phyloP scores from a whole-genome alignment of 176 grass and related monocot genomes.

The Musa troglodytarum region DNA sequence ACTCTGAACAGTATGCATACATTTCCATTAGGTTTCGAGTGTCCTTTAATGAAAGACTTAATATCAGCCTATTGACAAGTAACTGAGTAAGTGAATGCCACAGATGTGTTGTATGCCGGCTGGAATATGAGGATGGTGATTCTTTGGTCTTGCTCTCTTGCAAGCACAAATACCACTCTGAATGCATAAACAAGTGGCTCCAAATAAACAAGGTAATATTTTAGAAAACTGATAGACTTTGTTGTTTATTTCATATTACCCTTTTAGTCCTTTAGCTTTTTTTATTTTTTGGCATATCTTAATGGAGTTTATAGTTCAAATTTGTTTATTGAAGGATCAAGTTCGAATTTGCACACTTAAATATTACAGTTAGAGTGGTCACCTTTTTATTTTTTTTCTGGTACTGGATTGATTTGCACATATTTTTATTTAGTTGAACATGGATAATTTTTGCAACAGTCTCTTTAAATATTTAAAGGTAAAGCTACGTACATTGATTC shows the following conservation, averaged over 20 bases:
- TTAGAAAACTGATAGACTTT: background rate
- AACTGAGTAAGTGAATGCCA: constrained; percentile 24
- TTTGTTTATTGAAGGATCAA: background rate
- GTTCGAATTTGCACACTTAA: background rate
- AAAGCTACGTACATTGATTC: no score
- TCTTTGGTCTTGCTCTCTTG: constrained; percentile 75
- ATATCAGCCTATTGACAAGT: constrained; percentile 9
- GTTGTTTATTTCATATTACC: background rate
- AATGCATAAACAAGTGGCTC: constrained; percentile 97
- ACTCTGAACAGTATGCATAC: constrained; percentile 79
- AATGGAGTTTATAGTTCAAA: background rate
- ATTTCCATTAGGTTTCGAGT: constrained; percentile 22
- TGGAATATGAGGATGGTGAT: constrained; percentile 95
- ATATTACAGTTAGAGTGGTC: no score
- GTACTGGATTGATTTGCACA: background rate
- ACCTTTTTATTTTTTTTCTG: background rate
- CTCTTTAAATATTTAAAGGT: no score
- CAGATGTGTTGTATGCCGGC: constrained; percentile 90
- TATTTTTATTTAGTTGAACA: no score
- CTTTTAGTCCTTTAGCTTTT: background rate
- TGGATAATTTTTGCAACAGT: background rate
- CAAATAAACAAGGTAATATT: constrained; percentile 95
- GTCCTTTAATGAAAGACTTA: constrained; percentile 7
- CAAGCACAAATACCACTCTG: constrained; percentile 83
- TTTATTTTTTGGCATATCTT: background rate